These are phyloP conservation scores for Cercospora zeae-maydis DNA, from an alignment of 2,329 filamentous ascomycete species.

Conservation along the genomic window DNA sequence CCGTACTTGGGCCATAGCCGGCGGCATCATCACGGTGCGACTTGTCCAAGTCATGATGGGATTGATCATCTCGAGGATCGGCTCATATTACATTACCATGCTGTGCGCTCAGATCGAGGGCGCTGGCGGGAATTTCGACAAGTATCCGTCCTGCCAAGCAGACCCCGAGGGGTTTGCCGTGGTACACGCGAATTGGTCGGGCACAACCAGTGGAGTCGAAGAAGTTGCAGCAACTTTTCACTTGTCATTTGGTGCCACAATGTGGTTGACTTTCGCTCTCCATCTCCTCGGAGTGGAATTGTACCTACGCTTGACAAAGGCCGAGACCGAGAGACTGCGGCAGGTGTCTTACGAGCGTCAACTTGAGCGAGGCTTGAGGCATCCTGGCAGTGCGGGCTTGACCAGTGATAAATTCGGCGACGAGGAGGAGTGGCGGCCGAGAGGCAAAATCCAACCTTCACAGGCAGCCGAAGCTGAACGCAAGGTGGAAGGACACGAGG, in stretches of 20 bases:
- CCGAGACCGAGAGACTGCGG: slow-evolving; percentile 53
- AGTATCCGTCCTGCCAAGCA: slow-evolving; percentile 47
- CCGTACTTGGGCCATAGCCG: slow-evolving; percentile 38
- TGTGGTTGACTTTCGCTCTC: slow-evolving; percentile 53
- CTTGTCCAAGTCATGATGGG: slow-evolving; percentile 48
- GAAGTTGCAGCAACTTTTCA: slow-evolving; percentile 46
- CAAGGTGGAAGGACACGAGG: neutral
- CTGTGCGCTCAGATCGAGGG: slow-evolving; percentile 51
- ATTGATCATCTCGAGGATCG: slow-evolving; percentile 38
- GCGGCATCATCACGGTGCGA: slow-evolving; percentile 52
- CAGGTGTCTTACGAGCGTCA: slow-evolving; percentile 57
- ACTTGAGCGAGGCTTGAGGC: slow-evolving; percentile 51
- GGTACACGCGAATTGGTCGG: slow-evolving; percentile 31
- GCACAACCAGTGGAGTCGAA: slow-evolving; percentile 11
- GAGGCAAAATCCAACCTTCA: neutral
- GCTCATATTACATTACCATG: slow-evolving; percentile 38
- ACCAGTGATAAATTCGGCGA: slow-evolving; percentile 41
- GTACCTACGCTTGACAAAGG: slow-evolving; percentile 53
- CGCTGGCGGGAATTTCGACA: slow-evolving; percentile 20
- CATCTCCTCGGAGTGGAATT: slow-evolving; percentile 46
- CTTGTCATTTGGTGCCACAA: slow-evolving; percentile 50
- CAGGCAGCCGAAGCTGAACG: neutral
- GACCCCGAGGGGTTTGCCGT: slow-evolving; percentile 39
- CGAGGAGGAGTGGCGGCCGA: slow-evolving; percentile 13
- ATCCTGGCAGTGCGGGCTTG: slow-evolving; percentile 49